Evolutionary conservation across 192 early-diverging fungal species (phyloP), one percentile per base, ranked within the genome.

Genomic region (Backusella australiensis): DNA sequence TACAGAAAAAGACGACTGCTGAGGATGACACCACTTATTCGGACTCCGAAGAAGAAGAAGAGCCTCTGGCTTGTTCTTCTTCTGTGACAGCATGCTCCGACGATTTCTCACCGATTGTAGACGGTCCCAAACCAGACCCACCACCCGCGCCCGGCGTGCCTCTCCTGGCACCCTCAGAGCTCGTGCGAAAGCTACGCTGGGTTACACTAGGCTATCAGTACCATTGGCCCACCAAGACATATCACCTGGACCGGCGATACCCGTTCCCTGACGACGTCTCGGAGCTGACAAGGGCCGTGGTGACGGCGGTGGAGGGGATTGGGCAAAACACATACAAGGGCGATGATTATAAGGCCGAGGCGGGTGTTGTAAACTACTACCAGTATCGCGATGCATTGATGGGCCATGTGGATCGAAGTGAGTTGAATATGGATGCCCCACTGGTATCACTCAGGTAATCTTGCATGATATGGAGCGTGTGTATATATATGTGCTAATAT

Each of bases 281-380:
- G 36, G 79, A 83, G 4, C 44, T 99, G 26, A 86, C 90, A 71
- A 82, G 79, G 32, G 86, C 91, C 4, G 87, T 97, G 23, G 93
- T 96, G 5, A 82, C 77, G 56, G 86, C 91, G 0, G 87, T 93
- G 8, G 79, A 91, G 67, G 78, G 80, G 67, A 75, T 91, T 9
- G 79, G 84, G 9, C 23, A 82, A 7, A 95, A 93, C 67, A 77
- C 74, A 0, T 96, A 94, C 74, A 49, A 83, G 11, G 86, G 84
- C 12, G 69, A 82, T 2, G 53, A 86, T 44, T 97, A 89, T 78
- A 84, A 76, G 34, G 86, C 94, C 66, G 93, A 99, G 78, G 98
- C 96, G 4, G 98, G 96, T 3, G 95, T 99, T 0, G 79, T 99
- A 36, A 99, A 99, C 81, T 97, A 93, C 77, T 99, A 99, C 77